Evolutionary conservation across 1,284 basidiomycete genomes (phyloP), one percentile per base, ranked within the genome.

Genomic region (Cutaneotrichosporon cyanovorans): DNA sequence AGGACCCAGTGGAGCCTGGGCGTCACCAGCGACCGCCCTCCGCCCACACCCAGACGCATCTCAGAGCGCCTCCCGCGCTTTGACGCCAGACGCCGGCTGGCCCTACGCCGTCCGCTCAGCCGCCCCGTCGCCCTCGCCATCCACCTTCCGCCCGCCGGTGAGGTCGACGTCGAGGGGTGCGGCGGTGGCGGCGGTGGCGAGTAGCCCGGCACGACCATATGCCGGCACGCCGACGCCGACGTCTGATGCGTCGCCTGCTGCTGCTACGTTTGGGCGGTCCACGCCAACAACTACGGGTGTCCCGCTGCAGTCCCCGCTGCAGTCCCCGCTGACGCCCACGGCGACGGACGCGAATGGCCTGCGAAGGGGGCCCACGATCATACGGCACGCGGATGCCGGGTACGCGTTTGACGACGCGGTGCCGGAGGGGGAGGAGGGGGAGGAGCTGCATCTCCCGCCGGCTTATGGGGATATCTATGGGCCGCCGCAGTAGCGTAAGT

Each of bases 381-480:
- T 52, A 12, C 50, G 50, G 18, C 53, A 55, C 28, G 53, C 53
- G 8, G 53, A 55, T 39, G 46, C 44, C 5, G 53, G 47, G 18
- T 19, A 37, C 32, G 53, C 47, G 14, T 51, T 51, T 39, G 28
- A 41, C 3, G 53, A 48, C 36, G 46, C 43, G 6, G 44, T 46
- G 9, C 50, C 50, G 3, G 39, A 35, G 10, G 46, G 40, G 33
- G 37, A 42, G 28, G 30, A 36, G 5, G 37, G 28, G 8, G 41
- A 23, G 16, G 45, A 44, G 14, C 38, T 55, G 14, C 53, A 55
- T 31, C 47, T 55, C 18, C 53, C 53, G 2, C 53, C 53, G 0
- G 53, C 53, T 2, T 55, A 55, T 14, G 53, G 50, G 19, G 53
- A 55, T 33, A 55, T 55, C 22, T 55, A 52, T 45, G 49, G 46